These are phyloP conservation scores for Cruciata laevipes DNA, from an alignment of 257 asterid genomes.

Conservation along the genomic window DNA sequence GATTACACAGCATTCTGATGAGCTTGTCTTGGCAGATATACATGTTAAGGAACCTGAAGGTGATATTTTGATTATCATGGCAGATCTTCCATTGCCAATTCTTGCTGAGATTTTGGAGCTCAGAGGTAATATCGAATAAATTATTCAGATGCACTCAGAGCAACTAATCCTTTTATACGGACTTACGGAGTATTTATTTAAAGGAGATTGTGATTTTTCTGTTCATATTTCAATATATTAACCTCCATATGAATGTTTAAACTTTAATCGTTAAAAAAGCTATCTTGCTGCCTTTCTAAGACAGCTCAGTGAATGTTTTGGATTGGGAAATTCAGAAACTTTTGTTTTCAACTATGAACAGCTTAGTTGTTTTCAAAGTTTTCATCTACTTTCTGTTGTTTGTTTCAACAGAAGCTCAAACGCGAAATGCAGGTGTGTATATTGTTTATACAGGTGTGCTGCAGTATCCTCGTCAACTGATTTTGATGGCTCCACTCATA, in stretches of 20 bases:
- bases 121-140: background rate
- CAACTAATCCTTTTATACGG: too few species aligned
- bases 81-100: background rate
- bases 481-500: slow-evolving; percentile 29
- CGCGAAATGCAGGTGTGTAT: slow-evolving; percentile 39
- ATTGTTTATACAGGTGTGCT: slow-evolving; percentile 81
- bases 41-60: background rate
- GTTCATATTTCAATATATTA: background rate
- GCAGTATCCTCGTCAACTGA: slow-evolving; percentile 21
- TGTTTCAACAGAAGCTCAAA: slow-evolving; percentile 11
- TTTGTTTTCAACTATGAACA: background rate
- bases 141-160: background rate
- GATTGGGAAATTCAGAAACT: background rate
- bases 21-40: slow-evolving; percentile 1
- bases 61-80: background rate
- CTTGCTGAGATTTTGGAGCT: background rate
- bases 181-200: too few species aligned
- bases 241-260: background rate
- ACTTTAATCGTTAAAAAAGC: background rate
- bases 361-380: slow-evolving; percentile 16
- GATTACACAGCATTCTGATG: slow-evolving; percentile 11
- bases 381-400: background rate
- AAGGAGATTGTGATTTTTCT: background rate
- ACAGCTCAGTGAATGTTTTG: background rate
- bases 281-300: background rate